Base-by-base conservation (phyloP, 495 filamentous ascomycete species). In the Hyaloscypha variabilis region DNA sequence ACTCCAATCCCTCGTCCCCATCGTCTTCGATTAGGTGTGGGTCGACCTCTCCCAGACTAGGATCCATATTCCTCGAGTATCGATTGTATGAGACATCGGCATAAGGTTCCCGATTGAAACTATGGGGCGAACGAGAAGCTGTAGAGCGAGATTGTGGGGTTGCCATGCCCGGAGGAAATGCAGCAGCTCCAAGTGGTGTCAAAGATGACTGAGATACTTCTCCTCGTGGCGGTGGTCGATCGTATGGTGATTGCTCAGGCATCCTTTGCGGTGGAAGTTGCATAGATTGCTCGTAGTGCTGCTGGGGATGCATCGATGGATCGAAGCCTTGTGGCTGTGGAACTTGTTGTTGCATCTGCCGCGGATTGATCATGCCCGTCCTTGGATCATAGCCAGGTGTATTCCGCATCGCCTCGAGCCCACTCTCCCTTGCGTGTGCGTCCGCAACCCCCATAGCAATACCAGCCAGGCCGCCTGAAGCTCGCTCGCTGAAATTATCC, bases 11-110 rank as follows among this genome's bases (percentile, higher is more conserved):
- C 67, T 97, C 93, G 69, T 97, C 93, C 8, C 89, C 92, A 70
- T 96, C 92, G 70, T 97, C 93, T 3, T 83, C 87, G 60, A 96
- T 93, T 2, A 88, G 88, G 65, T 90, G 85, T 0, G 92, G 92
- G 71, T 96, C 88, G 58, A 96, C 87, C 21, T 79, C 77, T 19
- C 82, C 77, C 64, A 84, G 75, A 63, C 69, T 74, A 62, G 77
- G 81, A 74, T 86, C 85, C 72, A 79, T 80, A 30, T 83, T 86
- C 5, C 81, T 79, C 2, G 88, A 89, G 61, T 86, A 82, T 61
- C 81, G 79, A 62, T 87, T 82, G 67, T 91, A 56, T 17, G 67
- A 59, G 28, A 24, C 50, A 59, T 73, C 71, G n/a, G 73, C 59
- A 55, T 77, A 76, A 21, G 71, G 63, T 4, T 77, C 76, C 69